Conservation (phyloP, 176 grass and related monocot species). For the Areca catechu region DNA sequence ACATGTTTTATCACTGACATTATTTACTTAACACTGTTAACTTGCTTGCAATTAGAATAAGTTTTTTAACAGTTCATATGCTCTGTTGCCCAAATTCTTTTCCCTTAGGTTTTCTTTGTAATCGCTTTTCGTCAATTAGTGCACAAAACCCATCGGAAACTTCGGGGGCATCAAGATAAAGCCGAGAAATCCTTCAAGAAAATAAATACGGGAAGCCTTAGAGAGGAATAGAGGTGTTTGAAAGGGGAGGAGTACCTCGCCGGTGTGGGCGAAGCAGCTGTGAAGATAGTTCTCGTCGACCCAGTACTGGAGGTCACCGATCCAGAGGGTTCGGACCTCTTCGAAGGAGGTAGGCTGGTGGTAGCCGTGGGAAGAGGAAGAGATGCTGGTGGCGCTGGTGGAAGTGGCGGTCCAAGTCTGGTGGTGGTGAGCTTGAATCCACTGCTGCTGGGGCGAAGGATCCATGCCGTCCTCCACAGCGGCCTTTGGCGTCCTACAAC, state of each 20-base stretch:
- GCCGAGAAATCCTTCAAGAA: not conserved
- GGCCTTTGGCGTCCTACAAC: no score
- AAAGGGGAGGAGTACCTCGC: constrained; percentile 43
- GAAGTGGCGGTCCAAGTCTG: no score
- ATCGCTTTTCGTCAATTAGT: not conserved
- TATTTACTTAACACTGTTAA: no score
- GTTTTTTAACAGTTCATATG: no score
- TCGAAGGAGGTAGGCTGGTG: constrained; percentile 83
- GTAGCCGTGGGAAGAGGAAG: constrained; percentile 36
- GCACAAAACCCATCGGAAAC: not conserved
- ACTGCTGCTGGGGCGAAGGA: no score
- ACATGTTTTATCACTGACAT: no score
- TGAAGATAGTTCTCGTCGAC: constrained; percentile 96
- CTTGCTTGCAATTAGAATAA: no score
- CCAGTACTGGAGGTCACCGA: constrained; percentile 98
- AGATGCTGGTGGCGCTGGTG: not conserved
- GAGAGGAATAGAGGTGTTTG: not conserved
- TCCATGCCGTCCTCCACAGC: no score
- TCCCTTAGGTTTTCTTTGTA: no score
- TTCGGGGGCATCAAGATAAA: not conserved
- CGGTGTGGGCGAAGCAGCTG: constrained; percentile 72
- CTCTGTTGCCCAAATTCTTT: no score
- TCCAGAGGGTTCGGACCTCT: constrained; percentile 97
- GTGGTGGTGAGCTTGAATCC: no score
- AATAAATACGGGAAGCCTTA: not conserved